Base-by-base conservation (phyloP, 2,329 filamentous ascomycete species). In the Nemania diffusa region DNA sequence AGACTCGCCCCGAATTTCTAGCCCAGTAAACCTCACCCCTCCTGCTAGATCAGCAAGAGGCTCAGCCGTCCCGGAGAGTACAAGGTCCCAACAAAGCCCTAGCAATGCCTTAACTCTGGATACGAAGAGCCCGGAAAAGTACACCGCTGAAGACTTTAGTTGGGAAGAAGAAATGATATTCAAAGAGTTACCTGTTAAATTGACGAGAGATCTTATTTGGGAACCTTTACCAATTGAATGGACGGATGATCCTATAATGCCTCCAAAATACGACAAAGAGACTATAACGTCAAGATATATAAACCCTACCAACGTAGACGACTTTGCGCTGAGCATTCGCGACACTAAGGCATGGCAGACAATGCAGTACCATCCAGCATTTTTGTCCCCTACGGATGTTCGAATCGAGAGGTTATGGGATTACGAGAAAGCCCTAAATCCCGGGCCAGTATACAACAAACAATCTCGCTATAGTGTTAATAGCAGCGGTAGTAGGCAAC, bases 331-430 rank as follows among this genome's bases (percentile, higher is more conserved):
- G 59, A 74, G 72, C 48, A 64, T 78, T 52, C 74, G 76, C 17
- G 73, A 78, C 46, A 78, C 76, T 8, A 72, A 74, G 55, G 72
- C 74, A 57, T 78, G 77, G 77, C 70, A 73, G 13, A 58, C 72
- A 15, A 71, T 77, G 68, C 72, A 75, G 46, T 64, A 77, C 46
- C 75, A 78, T 64, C 74, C 75, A 13, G 42, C 67, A 5, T 77
- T 78, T 57, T 53, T 75, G 17, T 66, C 74, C 15, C 68, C 71
- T 15, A 63, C 17, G n/a, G 71, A 71, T 44, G 64, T 72, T n/a
- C 57, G 64, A 53, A 63, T 70, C 7, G 71, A 72, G 29, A 73
- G 67, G 44, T 42, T 76, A 27, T 48, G 58, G 37, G 68, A 73
- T 6, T 75, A 74, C 20, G 61, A 71, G 6, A 72, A 32, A 61